Conservation (phyloP, 495 filamentous ascomycete species). For the Xylaria longipes region DNA sequence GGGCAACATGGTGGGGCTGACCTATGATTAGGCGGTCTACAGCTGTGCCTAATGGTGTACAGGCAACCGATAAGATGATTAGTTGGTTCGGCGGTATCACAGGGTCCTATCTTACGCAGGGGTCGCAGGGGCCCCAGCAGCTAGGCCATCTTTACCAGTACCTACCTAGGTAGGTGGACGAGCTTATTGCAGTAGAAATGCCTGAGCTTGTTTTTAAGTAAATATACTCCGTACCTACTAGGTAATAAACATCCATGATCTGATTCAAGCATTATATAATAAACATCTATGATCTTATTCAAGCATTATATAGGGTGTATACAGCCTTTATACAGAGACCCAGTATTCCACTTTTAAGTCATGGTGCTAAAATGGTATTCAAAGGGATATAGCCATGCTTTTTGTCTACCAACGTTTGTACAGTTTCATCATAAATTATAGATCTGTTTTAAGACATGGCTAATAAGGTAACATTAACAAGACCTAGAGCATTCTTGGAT, state of each 20-base stretch:
- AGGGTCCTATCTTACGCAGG: background rate
- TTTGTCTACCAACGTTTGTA: background rate
- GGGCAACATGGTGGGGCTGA: background rate
- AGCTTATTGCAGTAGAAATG: too few species aligned
- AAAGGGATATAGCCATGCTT: too few species aligned
- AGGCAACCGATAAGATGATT: background rate
- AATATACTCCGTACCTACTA: too few species aligned
- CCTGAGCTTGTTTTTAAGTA: too few species aligned
- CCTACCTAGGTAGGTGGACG: background rate
- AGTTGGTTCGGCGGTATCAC: background rate
- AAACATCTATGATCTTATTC: too few species aligned
- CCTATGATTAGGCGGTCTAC: constrained; percentile 3
- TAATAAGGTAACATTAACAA: background rate
- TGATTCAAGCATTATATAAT: too few species aligned
- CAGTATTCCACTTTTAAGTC: too few species aligned
- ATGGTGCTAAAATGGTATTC: too few species aligned
- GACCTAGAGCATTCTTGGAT: background rate
- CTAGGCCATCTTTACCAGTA: background rate
- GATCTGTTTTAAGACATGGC: background rate
- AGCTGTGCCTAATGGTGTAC: background rate
- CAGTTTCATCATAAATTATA: background rate
- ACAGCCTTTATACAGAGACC: too few species aligned
- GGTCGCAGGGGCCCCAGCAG: background rate
- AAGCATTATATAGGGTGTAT: too few species aligned
- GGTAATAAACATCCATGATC: too few species aligned